Conservation (phyloP, 1,139 yeast genomes). For the Yamadazyma blattariae region DNA sequence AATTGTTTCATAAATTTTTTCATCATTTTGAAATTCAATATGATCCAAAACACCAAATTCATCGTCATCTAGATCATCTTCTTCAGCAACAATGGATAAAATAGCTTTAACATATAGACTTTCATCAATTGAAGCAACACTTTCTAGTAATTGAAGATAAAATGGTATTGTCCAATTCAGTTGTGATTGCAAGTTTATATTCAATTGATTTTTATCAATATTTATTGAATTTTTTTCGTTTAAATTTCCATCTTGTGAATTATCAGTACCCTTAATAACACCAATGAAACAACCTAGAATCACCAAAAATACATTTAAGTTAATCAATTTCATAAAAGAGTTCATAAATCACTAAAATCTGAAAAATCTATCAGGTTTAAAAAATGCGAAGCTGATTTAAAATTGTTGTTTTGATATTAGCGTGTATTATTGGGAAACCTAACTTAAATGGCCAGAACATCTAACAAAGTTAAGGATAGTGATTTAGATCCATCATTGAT, state of each 20-base stretch:
- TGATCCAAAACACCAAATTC: slow-evolving; percentile 30
- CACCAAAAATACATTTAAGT: too few relatives aligned
- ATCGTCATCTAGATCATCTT: slow-evolving; percentile 33
- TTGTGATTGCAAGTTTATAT: slow-evolving; percentile 3
- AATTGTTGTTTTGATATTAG: too few relatives aligned
- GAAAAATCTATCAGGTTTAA: too few relatives aligned
- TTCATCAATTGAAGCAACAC: slow-evolving; percentile 48
- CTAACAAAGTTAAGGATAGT: too few relatives aligned
- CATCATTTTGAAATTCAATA: slow-evolving; percentile 23
- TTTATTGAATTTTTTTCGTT: not conserved
- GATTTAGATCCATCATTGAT: not conserved
- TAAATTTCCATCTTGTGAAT: too few relatives aligned
- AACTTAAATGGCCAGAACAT: too few relatives aligned
- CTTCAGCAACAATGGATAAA: slow-evolving; percentile 24
- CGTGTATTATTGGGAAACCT: too few relatives aligned
- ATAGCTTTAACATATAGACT: slow-evolving; percentile 49
- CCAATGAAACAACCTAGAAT: too few relatives aligned
- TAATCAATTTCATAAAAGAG: too few relatives aligned
- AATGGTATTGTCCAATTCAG: slow-evolving; percentile 14
- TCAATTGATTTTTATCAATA: not conserved
- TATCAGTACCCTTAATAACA: not conserved
- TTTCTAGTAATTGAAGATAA: slow-evolving; percentile 51
- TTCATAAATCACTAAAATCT: too few relatives aligned
- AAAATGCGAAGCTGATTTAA: too few relatives aligned
- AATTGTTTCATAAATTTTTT: slow-evolving; percentile 35